phyloP scores from a whole-genome alignment of 139 green algal species.

The Chlorella sp. region DNA sequence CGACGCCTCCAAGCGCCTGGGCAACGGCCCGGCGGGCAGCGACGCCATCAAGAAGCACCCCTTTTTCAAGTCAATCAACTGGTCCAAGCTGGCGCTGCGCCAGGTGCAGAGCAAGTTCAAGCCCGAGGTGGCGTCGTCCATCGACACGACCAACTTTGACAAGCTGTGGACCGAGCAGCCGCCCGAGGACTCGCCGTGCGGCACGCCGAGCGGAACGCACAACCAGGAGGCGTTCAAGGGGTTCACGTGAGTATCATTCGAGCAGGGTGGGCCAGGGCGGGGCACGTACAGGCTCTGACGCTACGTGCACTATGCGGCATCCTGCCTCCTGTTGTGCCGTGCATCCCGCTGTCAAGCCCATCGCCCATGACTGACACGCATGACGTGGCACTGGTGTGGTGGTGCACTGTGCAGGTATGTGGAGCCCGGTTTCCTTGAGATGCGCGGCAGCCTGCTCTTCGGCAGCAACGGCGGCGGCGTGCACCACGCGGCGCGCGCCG shows the following conservation, averaged over 20 bases:
- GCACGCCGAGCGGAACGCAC: neutral
- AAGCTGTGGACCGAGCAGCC: conserved; percentile 11
- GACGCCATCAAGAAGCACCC: conserved; percentile 67
- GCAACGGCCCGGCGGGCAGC: conserved; percentile 56
- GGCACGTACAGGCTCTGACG: too few relatives aligned
- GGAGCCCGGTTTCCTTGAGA: too few relatives aligned
- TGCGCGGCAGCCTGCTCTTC: too few relatives aligned
- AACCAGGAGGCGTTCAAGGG: neutral
- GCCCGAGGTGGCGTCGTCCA: conserved; percentile 39
- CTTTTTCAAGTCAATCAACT: conserved; percentile 90
- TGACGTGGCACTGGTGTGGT: too few relatives aligned
- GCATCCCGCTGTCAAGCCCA: neutral
- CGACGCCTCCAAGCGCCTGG: conserved; percentile 79
- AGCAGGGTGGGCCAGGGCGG: too few relatives aligned
- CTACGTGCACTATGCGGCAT: neutral
- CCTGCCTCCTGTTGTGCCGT: neutral
- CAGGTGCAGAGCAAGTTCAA: conserved; percentile 80
- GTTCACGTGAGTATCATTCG: neutral
- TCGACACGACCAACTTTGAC: conserved; percentile 25
- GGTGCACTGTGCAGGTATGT: too few relatives aligned
- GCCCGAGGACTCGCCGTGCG: neutral
- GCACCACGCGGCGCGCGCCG: too few relatives aligned
- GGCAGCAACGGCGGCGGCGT: too few relatives aligned
- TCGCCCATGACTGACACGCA: neutral
- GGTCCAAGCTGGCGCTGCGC: conserved; percentile 68